Conservation (phyloP, 1,139 yeast species). For the Protomyces lactucae-debilis region DNA sequence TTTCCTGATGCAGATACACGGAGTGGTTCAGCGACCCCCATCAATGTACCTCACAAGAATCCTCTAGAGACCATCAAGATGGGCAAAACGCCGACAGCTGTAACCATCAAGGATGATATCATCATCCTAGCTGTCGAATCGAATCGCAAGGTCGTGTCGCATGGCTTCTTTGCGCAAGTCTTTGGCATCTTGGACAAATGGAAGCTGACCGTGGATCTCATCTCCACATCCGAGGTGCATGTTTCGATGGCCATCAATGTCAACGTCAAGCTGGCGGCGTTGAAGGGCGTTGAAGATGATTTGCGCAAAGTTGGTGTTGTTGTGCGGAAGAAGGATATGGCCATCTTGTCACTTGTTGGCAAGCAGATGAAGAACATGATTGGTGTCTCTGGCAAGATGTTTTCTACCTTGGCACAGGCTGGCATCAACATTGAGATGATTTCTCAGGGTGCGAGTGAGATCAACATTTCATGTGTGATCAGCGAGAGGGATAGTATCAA, state of each 20-base stretch:
- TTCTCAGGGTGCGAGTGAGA: constrained; percentile 96
- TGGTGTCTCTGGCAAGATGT: constrained; percentile 97
- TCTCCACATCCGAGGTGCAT: constrained; percentile 95
- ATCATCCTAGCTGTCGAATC: constrained; percentile 91
- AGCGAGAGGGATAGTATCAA: constrained; percentile 75
- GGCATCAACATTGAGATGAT: constrained; percentile 94
- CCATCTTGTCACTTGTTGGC: constrained; percentile 90
- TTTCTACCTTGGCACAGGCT: constrained; percentile 87
- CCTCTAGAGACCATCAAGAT: constrained; percentile 36
- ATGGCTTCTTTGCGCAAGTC: constrained; percentile 88
- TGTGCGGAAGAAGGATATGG: constrained; percentile 79
- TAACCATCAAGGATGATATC: constrained; percentile 88
- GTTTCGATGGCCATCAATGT: constrained; percentile 96
- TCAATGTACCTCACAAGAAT: constrained; percentile 53
- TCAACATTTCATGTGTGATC: constrained; percentile 91
- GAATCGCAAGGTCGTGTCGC: constrained; percentile 84
- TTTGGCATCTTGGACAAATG: constrained; percentile 80
- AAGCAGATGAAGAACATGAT: constrained; percentile 94
- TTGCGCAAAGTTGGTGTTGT: constrained; percentile 77
- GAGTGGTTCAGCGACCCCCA: constrained; percentile 82
- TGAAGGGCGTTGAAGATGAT: constrained; percentile 53
- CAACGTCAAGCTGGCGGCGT: constrained; percentile 47
- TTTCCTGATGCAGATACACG: constrained; percentile 85
- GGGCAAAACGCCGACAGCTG: constrained; percentile 88
- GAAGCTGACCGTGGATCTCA: constrained; percentile 85